Base-by-base conservation (phyloP, 176 grass and related monocot genomes). In the Bolboschoenus planiculmis region DNA sequence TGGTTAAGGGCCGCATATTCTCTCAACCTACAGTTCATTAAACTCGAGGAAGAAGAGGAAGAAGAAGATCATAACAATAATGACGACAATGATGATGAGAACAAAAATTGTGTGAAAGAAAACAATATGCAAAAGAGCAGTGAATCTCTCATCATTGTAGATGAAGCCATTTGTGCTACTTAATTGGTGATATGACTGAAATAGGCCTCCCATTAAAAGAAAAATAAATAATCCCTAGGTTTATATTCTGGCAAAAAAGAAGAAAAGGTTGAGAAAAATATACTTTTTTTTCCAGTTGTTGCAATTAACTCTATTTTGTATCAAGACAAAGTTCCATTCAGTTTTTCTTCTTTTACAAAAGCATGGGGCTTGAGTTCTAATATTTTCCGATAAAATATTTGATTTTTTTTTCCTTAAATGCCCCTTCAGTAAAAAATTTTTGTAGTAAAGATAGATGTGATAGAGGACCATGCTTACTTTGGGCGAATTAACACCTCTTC, bases 1-100 rank as follows among this genome's bases (percentile, higher is more conserved):
- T 97, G 94, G 91, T 84, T 97, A 56, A 86, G 87, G 0, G 89
- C 89, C 0, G 94, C 91, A 9, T 83, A 62, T 59, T 97, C 91
- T 81, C 61, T 97, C 84, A 90, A 97, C 86, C 78, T 85, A 31
- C 89, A 97, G 37, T 97, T 97, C 88, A 77, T 77, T 50, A 44
- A 42, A 44, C 42, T 42, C 23, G 71, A 77, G 15, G 35, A 23
- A 14, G 36, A 50, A 47, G 37, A 27, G 11, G 7, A 30, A 50
- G 36, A 50, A 24, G 71, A 77, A 47, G 15, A 46, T 30, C 10
- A 27, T 48, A 23, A 44, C 66, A 21, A 39, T 73, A 10, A 47
- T 77, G 26, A 13, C 13, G 11, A 42, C 30, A 42, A 47, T 11
- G 68, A 40, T 42, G 37, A 51, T 46, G 14, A 77, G 9, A 43